A percentile compares a stretch with the other conserved stretches of the same genome.
phyloP scores from a whole-genome alignment of 2,329 filamentous ascomycete genomes.

The Thelonectria rubi region DNA sequence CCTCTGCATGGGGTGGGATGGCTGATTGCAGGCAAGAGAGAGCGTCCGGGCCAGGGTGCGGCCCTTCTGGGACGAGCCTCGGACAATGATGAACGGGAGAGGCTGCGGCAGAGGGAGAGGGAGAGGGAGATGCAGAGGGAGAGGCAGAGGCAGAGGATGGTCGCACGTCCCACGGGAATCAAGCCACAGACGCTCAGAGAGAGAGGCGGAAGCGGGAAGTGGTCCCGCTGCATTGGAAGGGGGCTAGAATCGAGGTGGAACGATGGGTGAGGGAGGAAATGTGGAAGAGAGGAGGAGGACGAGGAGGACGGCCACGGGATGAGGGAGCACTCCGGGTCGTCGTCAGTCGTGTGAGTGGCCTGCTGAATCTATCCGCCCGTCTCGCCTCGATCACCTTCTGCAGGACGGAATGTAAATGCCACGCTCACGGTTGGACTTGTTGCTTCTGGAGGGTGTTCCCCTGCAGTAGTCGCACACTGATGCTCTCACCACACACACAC shows the following conservation, averaged over 20 bases:
- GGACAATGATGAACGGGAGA: neutral
- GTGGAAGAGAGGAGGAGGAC: too few relatives aligned
- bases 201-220: neutral
- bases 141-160: neutral
- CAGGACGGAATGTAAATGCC: neutral
- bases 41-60: neutral
- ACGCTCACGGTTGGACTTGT: neutral
- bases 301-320: too few relatives aligned
- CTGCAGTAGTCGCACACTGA: constrained; percentile 7
- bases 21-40: neutral
- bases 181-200: too few relatives aligned
- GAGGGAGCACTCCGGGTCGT: too few relatives aligned
- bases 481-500: neutral
- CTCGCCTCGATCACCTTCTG: neutral
- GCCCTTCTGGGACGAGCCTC: neutral
- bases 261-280: too few relatives aligned
- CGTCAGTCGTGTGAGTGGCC: neutral
- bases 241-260: too few relatives aligned
- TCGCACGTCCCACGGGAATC: neutral
- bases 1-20: too few relatives aligned
- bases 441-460: constrained; percentile 19
- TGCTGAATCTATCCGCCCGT: neutral
- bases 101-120: too few relatives aligned
- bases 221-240: too few relatives aligned
- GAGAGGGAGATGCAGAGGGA: neutral